Percentiles rank a stretch among this genome's conserved stretches.
Conservation (phyloP, 2,329 filamentous ascomycete genomes). For the Taxawa tesnikishii region DNA sequence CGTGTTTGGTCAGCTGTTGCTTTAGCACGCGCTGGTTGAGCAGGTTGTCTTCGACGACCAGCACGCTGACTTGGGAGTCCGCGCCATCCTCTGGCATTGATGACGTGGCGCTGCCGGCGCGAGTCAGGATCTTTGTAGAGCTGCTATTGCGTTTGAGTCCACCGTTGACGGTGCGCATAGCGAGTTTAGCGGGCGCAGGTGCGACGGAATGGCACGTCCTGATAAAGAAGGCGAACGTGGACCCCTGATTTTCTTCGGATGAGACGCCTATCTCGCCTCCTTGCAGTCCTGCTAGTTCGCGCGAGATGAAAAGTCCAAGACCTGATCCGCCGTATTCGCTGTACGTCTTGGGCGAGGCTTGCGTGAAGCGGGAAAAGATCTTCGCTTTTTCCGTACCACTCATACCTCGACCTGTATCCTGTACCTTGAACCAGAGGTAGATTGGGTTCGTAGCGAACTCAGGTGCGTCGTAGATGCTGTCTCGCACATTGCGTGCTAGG, state of each 20-base stretch:
- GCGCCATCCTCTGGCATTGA: too few species aligned
- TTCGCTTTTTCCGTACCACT: conserved; percentile 21
- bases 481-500: conserved; percentile 12
- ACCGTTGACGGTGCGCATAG: background rate
- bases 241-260: conserved; percentile 46
- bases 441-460: too few species aligned
- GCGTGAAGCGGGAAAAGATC: conserved; percentile 56
- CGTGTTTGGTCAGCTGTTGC: conserved; percentile 15
- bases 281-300: conserved; percentile 53
- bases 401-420: conserved; percentile 24
- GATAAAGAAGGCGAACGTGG: conserved; percentile 55
- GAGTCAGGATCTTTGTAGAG: too few species aligned
- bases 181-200: background rate
- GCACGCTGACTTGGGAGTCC: conserved; percentile 5
- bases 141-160: background rate
- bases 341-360: conserved; percentile 54
- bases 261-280: conserved; percentile 54
- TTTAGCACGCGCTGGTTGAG: conserved; percentile 17
- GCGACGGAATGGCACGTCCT: conserved; percentile 37
- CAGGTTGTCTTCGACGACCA: conserved; percentile 18
- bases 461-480: conserved; percentile 24
- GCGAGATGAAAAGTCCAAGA: conserved; percentile 55
- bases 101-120: too few species aligned
- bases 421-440: conserved; percentile 22
- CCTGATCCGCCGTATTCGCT: conserved; percentile 58